These are phyloP conservation scores for Cyclocybe cylindracea DNA, from an alignment of 768 basidiomycete genomes.

Conservation along the genomic window DNA sequence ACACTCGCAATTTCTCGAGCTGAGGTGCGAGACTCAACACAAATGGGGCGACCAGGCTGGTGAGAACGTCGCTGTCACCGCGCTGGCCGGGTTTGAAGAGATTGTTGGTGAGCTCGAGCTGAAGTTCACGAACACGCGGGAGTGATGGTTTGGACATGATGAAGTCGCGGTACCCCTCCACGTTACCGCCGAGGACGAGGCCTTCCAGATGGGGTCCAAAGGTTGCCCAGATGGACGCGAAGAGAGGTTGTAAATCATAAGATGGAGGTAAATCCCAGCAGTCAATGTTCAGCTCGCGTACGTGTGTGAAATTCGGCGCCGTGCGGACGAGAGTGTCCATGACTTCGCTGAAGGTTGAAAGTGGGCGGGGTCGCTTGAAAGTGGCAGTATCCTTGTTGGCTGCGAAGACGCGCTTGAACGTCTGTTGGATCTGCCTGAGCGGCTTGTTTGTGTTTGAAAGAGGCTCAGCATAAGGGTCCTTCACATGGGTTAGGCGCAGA, in stretches of 20 bases:
- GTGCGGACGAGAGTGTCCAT: slow-evolving; percentile 28
- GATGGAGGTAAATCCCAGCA: slow-evolving; percentile 35
- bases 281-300: slow-evolving; percentile 38
- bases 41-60: slow-evolving; percentile 38
- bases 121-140: slow-evolving; percentile 32
- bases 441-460: not conserved
- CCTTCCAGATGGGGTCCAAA: slow-evolving; percentile 37
- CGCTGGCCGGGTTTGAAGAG: slow-evolving; percentile 5
- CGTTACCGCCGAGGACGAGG: slow-evolving; percentile 37
- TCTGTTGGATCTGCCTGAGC: slow-evolving; percentile 4
- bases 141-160: slow-evolving; percentile 32
- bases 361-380: not conserved
- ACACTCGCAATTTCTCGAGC: slow-evolving; percentile 35
- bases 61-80: slow-evolving; percentile 25
- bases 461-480: slow-evolving; percentile 1
- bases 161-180: slow-evolving; percentile 34
- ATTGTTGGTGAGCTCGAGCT: slow-evolving; percentile 40
- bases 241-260: slow-evolving; percentile 31
- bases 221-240: slow-evolving; percentile 37
- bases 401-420: slow-evolving; percentile 12
- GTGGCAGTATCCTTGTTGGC: slow-evolving; percentile 8
- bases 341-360: slow-evolving; percentile 22
- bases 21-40: slow-evolving; percentile 35
- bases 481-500: slow-evolving; percentile 14
- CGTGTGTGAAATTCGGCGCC: slow-evolving; percentile 31